phyloP scores from a whole-genome alignment of 164 flowering plant genomes.

The Vitis amurensis region DNA sequence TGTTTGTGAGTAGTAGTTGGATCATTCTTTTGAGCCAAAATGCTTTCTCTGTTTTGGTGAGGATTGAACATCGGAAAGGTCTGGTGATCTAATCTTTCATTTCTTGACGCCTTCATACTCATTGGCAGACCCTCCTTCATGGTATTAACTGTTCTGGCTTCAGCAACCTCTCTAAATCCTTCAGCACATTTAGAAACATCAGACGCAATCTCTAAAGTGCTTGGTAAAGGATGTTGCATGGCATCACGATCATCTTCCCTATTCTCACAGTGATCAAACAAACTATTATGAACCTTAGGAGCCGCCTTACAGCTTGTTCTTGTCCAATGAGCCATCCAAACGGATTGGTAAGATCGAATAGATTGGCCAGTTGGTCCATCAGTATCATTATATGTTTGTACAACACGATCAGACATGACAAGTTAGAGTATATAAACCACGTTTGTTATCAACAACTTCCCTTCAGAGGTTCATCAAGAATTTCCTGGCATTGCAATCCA shows the following conservation, averaged over 20 bases:
- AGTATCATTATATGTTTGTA: slow-evolving; percentile 18
- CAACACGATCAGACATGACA: slow-evolving; percentile 39
- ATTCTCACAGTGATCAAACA: slow-evolving; percentile 7
- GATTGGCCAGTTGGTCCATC: slow-evolving; percentile 23
- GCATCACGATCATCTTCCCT: slow-evolving; percentile 15
- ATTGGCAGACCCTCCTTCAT: slow-evolving; percentile 7
- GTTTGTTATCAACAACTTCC: background rate
- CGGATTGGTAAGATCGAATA: slow-evolving; percentile 27
- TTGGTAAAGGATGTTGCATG: slow-evolving; percentile 5
- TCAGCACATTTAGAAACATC: background rate
- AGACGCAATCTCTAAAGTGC: slow-evolving; percentile 5
- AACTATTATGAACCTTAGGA: slow-evolving; percentile 11
- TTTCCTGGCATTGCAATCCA: slow-evolving; percentile 9
- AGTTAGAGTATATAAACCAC: background rate
- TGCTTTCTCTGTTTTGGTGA: slow-evolving; percentile 12
- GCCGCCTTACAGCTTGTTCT: slow-evolving; percentile 27
- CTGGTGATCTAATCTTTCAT: slow-evolving; percentile 18
- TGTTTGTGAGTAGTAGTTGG: slow-evolving; percentile 2
- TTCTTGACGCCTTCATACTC: slow-evolving; percentile 13
- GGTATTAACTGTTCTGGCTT: slow-evolving; percentile 9
- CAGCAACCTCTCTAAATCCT: slow-evolving; percentile 15
- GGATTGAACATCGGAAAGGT: slow-evolving; percentile 22
- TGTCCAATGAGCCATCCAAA: slow-evolving; percentile 73
- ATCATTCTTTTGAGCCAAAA: slow-evolving; percentile 8
- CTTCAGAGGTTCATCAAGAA: slow-evolving; percentile 2